Evolutionary conservation across 2,329 filamentous ascomycete genomes (phyloP), one percentile per base, ranked within the genome.

Genomic region (Teratosphaeria epicoccoides): DNA sequence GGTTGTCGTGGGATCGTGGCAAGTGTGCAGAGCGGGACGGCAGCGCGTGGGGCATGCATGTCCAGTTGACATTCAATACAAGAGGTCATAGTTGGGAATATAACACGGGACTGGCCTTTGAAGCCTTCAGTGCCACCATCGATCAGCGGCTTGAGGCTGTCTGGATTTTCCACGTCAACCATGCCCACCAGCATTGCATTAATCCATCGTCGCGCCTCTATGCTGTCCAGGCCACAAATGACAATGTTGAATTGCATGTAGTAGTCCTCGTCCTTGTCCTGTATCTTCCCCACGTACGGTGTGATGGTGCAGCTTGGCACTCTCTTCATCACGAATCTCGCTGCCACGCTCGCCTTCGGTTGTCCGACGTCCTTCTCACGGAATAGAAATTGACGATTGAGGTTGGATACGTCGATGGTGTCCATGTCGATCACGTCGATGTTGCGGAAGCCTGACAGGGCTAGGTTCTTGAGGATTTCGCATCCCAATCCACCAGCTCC

Each of bases 351-450:
- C 47, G 94, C 93, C 72, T 98, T 98, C 60, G 80, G 87, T 64
- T 88, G 91, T 33, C 94, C 93, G 24, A 98, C 91, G 68, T 98
- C 93, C 54, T 82, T 76, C 61, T 90, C 80, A 22, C 93, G 87
- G 71, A 98, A 98, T 53, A 98, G 81, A 66, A 98, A 98, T 64
- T 98, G 93, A 43, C 93, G 85, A 71, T 98, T 98, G 22, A 98
- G 79, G 68, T 98, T 98, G 48, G 90, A 96, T 55, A 98, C 91
- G 66, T 98, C 93, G 69, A 98, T 98, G 1, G 91, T 98, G 70
- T 98, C 89, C 93, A 98, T 98, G 72, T 98, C 93, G 63, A 98
- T 97, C 53, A 98, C 93, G 73, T 98, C 89, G 60, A 98, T 96
- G 64, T 95, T 82, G 70, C 87, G 94, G 75, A 98, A 98, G 24